Conservation (phyloP, 2,329 filamentous ascomycete genomes). For the Penicillium expansum region DNA sequence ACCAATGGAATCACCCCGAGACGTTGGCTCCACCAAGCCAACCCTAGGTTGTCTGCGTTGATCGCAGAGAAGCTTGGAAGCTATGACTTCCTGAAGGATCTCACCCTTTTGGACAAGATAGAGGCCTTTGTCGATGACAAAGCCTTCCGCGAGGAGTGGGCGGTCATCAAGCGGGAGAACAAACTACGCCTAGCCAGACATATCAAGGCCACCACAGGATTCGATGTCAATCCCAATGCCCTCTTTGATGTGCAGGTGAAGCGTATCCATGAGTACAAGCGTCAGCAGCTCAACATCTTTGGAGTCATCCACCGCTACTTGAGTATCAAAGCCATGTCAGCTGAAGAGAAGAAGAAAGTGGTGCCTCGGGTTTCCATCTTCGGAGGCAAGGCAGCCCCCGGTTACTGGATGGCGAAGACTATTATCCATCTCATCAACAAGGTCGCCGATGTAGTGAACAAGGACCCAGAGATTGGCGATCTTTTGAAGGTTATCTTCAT, state of each 20-base stretch:
- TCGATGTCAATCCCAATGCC: constrained; percentile 80
- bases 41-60: constrained; percentile 84
- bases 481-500: constrained; percentile 95
- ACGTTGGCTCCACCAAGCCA: constrained; percentile 96
- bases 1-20: constrained; percentile 97
- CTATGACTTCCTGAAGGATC: constrained; percentile 81
- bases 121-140: constrained; percentile 83
- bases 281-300: constrained; percentile 98
- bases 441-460: constrained; percentile 86
- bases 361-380: constrained; percentile 91
- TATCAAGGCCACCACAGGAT: constrained; percentile 76
- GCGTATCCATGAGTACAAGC: constrained; percentile 99
- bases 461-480: constrained; percentile 86
- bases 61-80: constrained; percentile 87
- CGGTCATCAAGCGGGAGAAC: constrained; percentile 94
- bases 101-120: constrained; percentile 81
- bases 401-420: constrained; percentile 99
- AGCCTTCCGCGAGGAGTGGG: constrained; percentile 89
- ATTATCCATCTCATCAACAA: constrained; percentile 96
- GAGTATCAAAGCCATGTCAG: constrained; percentile 76
- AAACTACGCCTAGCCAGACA: constrained; percentile 89
- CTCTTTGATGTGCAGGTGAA: constrained; percentile 98
- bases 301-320: constrained; percentile 95
- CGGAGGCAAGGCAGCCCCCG: constrained; percentile 93
- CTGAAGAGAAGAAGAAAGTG: constrained; percentile 82